Evolutionary conservation across 148 eudicot genomes (phyloP).

Genomic region (Fagopyrum homotropicum): DNA sequence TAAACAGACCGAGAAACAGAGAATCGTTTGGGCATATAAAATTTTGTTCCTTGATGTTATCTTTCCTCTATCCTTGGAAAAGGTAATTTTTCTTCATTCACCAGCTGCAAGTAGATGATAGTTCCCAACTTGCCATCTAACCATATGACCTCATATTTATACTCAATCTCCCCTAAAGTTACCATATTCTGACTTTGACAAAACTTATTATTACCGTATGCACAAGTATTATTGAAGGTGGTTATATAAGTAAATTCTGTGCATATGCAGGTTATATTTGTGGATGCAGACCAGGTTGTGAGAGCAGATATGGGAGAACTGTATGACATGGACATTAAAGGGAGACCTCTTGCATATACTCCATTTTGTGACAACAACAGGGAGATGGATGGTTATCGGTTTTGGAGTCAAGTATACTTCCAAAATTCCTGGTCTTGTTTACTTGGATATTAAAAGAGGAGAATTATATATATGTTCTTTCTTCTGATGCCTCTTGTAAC

Average conservation of each 20-base stretch:
- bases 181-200: neutral
- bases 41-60: slow-evolving; percentile 96
- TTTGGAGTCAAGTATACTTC: slow-evolving; percentile 84
- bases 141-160: neutral
- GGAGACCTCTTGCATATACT: slow-evolving; percentile 87
- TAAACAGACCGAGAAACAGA: slow-evolving; percentile 87
- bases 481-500: neutral
- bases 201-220: neutral
- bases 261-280: slow-evolving; percentile 86
- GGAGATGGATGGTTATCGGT: slow-evolving; percentile 96
- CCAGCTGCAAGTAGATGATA: neutral
- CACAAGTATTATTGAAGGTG: neutral
- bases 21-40: slow-evolving; percentile 97
- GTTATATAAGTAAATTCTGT: neutral
- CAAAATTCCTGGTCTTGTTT: neutral
- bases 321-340: slow-evolving; percentile 96
- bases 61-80: slow-evolving; percentile 85
- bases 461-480: neutral
- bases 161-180: neutral
- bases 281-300: slow-evolving; percentile 94
- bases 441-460: neutral
- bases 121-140: neutral
- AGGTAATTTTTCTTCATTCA: slow-evolving; percentile 36
- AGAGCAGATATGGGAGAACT: slow-evolving; percentile 97
- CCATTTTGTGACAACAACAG: slow-evolving; percentile 95